Base-by-base conservation (phyloP, 2,329 filamentous ascomycete species). In the Neonectria faginata region DNA sequence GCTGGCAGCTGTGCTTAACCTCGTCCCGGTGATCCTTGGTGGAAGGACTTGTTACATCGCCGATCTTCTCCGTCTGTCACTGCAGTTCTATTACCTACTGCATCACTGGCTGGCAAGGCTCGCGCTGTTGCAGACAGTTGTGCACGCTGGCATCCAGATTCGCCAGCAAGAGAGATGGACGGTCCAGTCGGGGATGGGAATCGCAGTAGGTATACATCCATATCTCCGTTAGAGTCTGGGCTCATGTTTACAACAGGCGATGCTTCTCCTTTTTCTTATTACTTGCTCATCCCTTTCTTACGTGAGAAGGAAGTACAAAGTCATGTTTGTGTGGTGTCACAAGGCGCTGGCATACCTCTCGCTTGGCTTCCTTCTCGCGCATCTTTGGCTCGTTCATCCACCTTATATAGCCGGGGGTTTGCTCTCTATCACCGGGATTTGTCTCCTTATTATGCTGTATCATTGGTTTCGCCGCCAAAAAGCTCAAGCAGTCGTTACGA, bases 71-170 rank as follows among this genome's bases (percentile, higher is more conserved):
- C 7, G 41, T 44, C 41, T 44, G 9, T 44, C 16, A 18, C 41
- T 44, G 16, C 41, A 44, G n/a, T 44, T 44, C 41, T 44, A 44
- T 44, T 44, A 44, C 41, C 41, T 44, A 44, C 41, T 44, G 16
- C 16, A 44, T 44, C 16, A 44, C n/a, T 44, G 16, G 41, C 41
- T 44, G 16, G 41, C 16, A 44, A 44, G 41, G 41, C 16, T 44
- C 16, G 16, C 16, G 41, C 41, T 44, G 16, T 44, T 44, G 41
- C 16, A 44, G n/a, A 44, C 41, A 18, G 5, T 44, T 44, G 16
- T 44, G 16, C 16, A 44, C 16, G 16, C 41, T 44, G 16, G 41
- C 16, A 44, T 44, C 9, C 16, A 44, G n/a, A 44, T 44, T 44
- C 16, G 5, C 16, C 16, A 44, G 41, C 41, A 44, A 44, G 41